A percentile compares a stretch with the other conserved stretches of the same genome.
Evolutionary conservation across 2,329 filamentous ascomycete genomes (phyloP).

Genomic region (Fusarium transvaalense): DNA sequence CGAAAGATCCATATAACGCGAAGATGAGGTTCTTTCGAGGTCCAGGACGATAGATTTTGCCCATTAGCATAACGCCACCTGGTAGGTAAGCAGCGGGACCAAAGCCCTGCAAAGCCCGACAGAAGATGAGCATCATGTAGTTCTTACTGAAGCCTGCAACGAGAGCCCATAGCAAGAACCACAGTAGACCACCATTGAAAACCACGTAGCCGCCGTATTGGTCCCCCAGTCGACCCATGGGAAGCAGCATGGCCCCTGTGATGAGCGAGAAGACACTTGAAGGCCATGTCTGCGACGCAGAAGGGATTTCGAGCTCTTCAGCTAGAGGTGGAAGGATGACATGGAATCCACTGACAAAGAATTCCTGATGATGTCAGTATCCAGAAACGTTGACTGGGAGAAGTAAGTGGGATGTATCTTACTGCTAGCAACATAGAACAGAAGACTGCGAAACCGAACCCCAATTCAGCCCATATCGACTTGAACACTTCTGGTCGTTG

Average conservation of each 20-base stretch:
- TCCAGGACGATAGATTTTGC: constrained; percentile 75
- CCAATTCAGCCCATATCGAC: constrained; percentile 44
- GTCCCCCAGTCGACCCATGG: constrained; percentile 72
- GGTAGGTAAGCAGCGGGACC: constrained; percentile 80
- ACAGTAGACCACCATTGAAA: constrained; percentile 70
- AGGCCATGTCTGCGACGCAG: constrained; percentile 72
- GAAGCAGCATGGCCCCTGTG: constrained; percentile 69
- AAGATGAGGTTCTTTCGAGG: constrained; percentile 78
- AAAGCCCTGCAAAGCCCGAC: constrained; percentile 79
- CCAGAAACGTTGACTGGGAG: not conserved
- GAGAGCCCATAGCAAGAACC: constrained; percentile 78
- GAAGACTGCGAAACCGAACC: constrained; percentile 43
- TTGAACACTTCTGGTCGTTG: constrained; percentile 44
- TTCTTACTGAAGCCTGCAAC: constrained; percentile 77
- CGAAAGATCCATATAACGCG: constrained; percentile 69
- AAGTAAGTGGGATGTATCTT: constrained; percentile 7
- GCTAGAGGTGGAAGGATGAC: constrained; percentile 74
- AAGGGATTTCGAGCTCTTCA: constrained; percentile 72
- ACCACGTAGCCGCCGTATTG: constrained; percentile 72
- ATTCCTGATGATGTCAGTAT: constrained; percentile 39
- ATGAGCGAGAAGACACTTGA: constrained; percentile 71
- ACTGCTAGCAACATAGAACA: constrained; percentile 47
- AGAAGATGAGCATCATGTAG: constrained; percentile 78
- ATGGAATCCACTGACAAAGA: constrained; percentile 48
- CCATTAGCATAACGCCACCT: constrained; percentile 76